Conservation (phyloP, 306 rosid genomes). For the Pyrus pyrifolia region DNA sequence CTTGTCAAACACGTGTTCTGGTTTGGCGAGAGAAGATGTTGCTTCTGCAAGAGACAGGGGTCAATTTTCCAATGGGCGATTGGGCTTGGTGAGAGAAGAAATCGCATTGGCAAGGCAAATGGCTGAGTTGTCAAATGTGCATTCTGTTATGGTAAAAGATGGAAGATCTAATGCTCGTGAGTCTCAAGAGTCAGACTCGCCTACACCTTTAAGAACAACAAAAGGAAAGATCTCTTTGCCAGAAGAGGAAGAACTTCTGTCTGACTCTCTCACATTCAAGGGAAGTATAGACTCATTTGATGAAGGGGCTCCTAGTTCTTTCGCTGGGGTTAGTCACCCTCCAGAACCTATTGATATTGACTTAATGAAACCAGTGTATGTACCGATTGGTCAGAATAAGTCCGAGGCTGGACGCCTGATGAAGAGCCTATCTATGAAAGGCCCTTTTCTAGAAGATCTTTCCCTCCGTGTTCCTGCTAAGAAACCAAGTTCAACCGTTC, state of each 20-base stretch:
- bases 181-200: slow-evolving; percentile 34
- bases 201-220: slow-evolving; percentile 37
- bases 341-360: slow-evolving; percentile 95
- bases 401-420: slow-evolving; percentile 64
- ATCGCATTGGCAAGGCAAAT: slow-evolving; percentile 16
- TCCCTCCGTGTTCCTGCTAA: slow-evolving; percentile 61
- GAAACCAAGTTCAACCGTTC: slow-evolving; percentile 45
- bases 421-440: slow-evolving; percentile 73
- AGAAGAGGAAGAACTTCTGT: slow-evolving; percentile 44
- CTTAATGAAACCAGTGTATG: slow-evolving; percentile 74
- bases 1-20: slow-evolving; percentile 19
- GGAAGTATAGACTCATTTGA: slow-evolving; percentile 48
- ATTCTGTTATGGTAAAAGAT: slow-evolving; percentile 47
- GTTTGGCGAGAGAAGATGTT: slow-evolving; percentile 16
- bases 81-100: slow-evolving; percentile 26
- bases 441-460: slow-evolving; percentile 80
- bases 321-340: slow-evolving; percentile 96
- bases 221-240: slow-evolving; percentile 59
- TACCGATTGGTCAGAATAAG: slow-evolving; percentile 70
- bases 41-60: slow-evolving; percentile 36
- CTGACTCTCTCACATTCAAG: slow-evolving; percentile 45
- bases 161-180: slow-evolving; percentile 33
- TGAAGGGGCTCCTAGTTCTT: slow-evolving; percentile 61
- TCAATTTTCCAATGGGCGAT: slow-evolving; percentile 38
- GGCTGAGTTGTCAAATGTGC: slow-evolving; percentile 46